These are phyloP conservation scores for Monosporozyma yasuniensis DNA, from an alignment of 805 yeast genomes.

Conservation along the genomic window DNA sequence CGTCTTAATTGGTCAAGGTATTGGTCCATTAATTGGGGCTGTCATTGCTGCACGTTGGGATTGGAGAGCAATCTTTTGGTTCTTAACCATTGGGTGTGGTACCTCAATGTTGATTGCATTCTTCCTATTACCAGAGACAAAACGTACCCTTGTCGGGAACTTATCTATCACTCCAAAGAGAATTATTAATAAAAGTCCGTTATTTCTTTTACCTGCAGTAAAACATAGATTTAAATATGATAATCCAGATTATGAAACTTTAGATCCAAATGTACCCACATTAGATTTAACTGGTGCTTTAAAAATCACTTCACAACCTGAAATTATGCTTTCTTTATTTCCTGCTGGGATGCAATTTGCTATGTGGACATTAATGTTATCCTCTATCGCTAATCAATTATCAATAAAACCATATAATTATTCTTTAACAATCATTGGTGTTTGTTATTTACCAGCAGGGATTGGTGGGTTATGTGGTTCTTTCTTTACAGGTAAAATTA, in stretches of 20 bases:
- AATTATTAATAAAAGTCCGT: slow-evolving; percentile 37
- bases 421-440: slow-evolving; percentile 49
- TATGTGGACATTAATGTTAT: slow-evolving; percentile 59
- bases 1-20: slow-evolving; percentile 61
- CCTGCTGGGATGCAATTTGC: slow-evolving; percentile 59
- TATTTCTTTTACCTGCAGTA: slow-evolving; percentile 25
- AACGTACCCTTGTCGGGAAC: slow-evolving; percentile 62
- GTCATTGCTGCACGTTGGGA: slow-evolving; percentile 35
- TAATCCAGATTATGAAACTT: slow-evolving; percentile 25
- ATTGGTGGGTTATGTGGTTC: slow-evolving; percentile 58
- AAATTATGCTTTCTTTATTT: slow-evolving; percentile 42
- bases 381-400: slow-evolving; percentile 52
- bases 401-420: slow-evolving; percentile 40
- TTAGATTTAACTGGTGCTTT: slow-evolving; percentile 33
- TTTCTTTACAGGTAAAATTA: slow-evolving; percentile 43
- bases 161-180: slow-evolving; percentile 49
- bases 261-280: slow-evolving; percentile 18
- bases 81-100: slow-evolving; percentile 57
- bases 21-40: slow-evolving; percentile 60
- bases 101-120: slow-evolving; percentile 30
- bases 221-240: slow-evolving; percentile 19
- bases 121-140: slow-evolving; percentile 61
- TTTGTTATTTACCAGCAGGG: slow-evolving; percentile 69
- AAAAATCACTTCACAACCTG: slow-evolving; percentile 36
- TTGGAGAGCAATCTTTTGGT: slow-evolving; percentile 78